These are phyloP conservation scores for Dactylonectria estremocensis DNA, from an alignment of 2,329 filamentous ascomycete species.

Conservation along the genomic window DNA sequence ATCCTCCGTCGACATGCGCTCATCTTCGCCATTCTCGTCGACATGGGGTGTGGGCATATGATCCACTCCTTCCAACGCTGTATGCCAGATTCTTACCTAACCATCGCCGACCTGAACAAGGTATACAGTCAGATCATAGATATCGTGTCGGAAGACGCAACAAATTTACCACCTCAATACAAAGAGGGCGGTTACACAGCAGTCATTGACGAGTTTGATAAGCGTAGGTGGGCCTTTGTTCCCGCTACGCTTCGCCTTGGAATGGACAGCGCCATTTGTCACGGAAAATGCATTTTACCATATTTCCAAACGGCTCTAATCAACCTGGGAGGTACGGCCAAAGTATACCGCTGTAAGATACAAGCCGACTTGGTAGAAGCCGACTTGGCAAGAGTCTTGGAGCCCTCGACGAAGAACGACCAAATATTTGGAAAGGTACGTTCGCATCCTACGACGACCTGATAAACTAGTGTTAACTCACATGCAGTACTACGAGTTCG, in stretches of 20 bases:
- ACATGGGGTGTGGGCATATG: conserved; percentile 25
- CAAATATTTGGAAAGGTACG: neutral
- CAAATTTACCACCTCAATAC: neutral
- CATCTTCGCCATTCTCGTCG: conserved; percentile 6
- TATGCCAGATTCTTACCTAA: neutral
- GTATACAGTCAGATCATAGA: neutral
- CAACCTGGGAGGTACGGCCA: conserved; percentile 10
- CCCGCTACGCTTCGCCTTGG: neutral
- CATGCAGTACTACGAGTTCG: conserved; percentile 10
- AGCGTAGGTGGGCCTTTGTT: conserved; percentile 8
- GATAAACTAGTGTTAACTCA: neutral
- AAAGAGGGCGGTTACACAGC: neutral
- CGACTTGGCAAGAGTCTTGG: neutral
- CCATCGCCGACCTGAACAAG: neutral
- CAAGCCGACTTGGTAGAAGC: conserved; percentile 1
- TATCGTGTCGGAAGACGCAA: neutral
- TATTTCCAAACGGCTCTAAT: neutral
- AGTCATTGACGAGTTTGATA: conserved; percentile 7
- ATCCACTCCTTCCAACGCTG: neutral
- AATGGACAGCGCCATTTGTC: neutral
- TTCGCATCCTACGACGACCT: neutral
- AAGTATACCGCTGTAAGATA: conserved; percentile 13
- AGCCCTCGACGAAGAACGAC: conserved; percentile 1
- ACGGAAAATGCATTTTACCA: neutral
- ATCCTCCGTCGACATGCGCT: neutral